Evolutionary conservation across 768 basidiomycete genomes (phyloP).

Genomic region (Neoboletus brunneissimus): DNA sequence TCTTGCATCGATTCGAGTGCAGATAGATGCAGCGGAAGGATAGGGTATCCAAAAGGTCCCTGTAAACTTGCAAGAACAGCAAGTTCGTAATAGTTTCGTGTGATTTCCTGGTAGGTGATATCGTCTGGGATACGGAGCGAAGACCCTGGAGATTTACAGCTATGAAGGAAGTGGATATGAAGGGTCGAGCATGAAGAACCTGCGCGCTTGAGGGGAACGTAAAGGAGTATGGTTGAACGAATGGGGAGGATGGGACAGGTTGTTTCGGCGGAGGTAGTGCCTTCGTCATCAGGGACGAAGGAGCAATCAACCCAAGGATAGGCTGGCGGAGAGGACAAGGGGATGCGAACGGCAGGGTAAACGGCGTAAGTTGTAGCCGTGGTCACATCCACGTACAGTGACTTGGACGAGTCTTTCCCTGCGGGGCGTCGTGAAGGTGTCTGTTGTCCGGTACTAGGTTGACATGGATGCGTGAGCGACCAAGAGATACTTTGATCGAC

Average conservation of each 20-base stretch:
- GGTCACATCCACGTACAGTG: conserved; percentile 34
- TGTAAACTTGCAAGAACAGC: conserved; percentile 51
- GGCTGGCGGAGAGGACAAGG: conserved; percentile 39
- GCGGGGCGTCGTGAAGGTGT: conserved; percentile 28
- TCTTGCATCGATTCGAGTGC: conserved; percentile 62
- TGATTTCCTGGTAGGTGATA: conserved; percentile 51
- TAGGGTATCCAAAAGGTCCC: conserved; percentile 47
- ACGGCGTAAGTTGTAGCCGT: conserved; percentile 49
- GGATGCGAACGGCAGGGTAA: conserved; percentile 40
- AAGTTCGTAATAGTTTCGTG: conserved; percentile 67
- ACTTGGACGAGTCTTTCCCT: conserved; percentile 32
- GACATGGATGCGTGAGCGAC: conserved; percentile 45
- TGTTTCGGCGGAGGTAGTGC: conserved; percentile 24
- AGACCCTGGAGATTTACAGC: conserved; percentile 42
- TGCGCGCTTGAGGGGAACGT: conserved; percentile 43
- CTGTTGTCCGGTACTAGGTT: conserved; percentile 19
- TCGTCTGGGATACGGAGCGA: conserved; percentile 34
- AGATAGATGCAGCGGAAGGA: conserved; percentile 71
- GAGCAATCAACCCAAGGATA: conserved; percentile 26
- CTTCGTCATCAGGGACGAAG: conserved; percentile 34
- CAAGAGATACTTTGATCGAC: conserved; percentile 60
- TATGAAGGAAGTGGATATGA: conserved; percentile 60
- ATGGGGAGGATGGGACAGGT: conserved; percentile 49
- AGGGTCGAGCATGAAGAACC: conserved; percentile 46
- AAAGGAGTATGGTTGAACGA: conserved; percentile 57